A percentile compares a stretch with the other conserved stretches of the same genome.
phyloP scores from a whole-genome alignment of 1,284 basidiomycete species.

The Tilletia caries region DNA sequence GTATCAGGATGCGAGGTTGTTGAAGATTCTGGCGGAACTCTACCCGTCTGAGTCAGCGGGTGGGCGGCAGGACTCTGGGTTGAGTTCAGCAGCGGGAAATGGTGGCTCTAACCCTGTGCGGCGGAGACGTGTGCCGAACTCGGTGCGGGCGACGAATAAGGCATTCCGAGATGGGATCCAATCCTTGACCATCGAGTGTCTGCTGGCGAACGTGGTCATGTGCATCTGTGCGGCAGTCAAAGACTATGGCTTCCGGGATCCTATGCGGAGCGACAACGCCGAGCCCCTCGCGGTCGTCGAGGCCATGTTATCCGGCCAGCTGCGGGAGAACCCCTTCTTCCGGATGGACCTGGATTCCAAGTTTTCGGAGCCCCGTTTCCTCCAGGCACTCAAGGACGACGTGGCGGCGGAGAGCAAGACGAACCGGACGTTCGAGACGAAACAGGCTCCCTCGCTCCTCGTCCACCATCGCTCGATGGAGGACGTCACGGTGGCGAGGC shows the following conservation, averaged over 20 bases:
- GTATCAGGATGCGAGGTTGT: background rate
- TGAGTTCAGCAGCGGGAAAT: background rate
- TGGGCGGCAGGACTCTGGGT: background rate
- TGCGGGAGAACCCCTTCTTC: background rate
- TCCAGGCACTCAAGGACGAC: background rate
- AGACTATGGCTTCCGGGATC: background rate
- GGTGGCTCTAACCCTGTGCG: background rate
- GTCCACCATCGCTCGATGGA: background rate
- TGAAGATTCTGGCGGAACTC: background rate
- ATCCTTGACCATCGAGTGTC: background rate
- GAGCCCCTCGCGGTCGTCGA: background rate
- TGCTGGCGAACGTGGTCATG: background rate
- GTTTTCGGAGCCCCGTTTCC: background rate
- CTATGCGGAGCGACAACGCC: background rate
- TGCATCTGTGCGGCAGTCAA: background rate
- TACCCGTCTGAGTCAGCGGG: background rate
- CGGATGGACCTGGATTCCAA: background rate
- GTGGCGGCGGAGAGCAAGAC: background rate
- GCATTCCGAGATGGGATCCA: constrained; percentile 7
- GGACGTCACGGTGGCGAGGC: background rate
- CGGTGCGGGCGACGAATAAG: background rate
- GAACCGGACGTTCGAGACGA: background rate
- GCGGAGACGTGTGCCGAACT: background rate
- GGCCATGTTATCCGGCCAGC: constrained; percentile 8
- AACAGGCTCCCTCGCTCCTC: too few relatives aligned